phyloP scores from a whole-genome alignment of 2,329 filamentous ascomycete species.

The Paecilomyces variotii region DNA sequence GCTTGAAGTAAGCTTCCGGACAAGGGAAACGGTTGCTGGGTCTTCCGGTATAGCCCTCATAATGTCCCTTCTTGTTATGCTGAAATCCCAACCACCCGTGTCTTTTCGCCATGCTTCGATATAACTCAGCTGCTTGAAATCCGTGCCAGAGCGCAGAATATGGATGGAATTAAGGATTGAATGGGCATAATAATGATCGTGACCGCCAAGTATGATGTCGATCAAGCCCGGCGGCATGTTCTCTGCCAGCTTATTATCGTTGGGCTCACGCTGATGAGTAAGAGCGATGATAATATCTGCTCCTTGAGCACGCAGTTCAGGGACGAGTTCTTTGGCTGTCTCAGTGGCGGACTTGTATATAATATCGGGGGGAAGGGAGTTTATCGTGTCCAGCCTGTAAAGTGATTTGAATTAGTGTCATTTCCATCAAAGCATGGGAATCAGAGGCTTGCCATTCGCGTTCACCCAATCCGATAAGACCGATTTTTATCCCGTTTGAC shows the following conservation, averaged over 20 bases:
- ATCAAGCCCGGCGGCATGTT: constrained; percentile 63
- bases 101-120: constrained; percentile 62
- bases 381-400: constrained; percentile 69
- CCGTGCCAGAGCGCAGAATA: constrained; percentile 76
- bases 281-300: constrained; percentile 77
- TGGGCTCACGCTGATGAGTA: constrained; percentile 80
- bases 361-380: constrained; percentile 71
- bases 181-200: constrained; percentile 85
- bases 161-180: constrained; percentile 70
- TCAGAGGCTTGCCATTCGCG: constrained; percentile 57
- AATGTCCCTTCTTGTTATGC: constrained; percentile 67
- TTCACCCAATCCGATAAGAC: constrained; percentile 77
- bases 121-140: constrained; percentile 90
- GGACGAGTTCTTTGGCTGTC: constrained; percentile 68
- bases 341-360: constrained; percentile 71
- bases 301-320: constrained; percentile 63
- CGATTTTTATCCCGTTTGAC: constrained; percentile 78
- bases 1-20: constrained; percentile 61
- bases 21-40: constrained; percentile 50
- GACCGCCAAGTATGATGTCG: constrained; percentile 79
- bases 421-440: neutral
- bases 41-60: constrained; percentile 61
- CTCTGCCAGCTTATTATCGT: constrained; percentile 76
- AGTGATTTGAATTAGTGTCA: neutral
- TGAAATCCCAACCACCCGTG: constrained; percentile 62